These are phyloP conservation scores for Lotus japonicus DNA, from an alignment of 306 rosid species.

Conservation along the genomic window DNA sequence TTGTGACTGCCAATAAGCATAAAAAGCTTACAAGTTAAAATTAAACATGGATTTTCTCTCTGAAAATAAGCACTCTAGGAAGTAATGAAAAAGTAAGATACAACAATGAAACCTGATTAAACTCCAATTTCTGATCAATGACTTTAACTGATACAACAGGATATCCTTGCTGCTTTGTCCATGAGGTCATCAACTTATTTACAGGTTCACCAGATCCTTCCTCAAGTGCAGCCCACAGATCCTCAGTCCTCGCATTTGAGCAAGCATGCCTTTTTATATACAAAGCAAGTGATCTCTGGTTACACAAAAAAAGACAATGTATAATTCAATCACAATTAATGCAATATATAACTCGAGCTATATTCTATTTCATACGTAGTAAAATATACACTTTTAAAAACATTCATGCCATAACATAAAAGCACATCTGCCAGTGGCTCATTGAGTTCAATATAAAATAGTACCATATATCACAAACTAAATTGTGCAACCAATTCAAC, in stretches of 20 bases:
- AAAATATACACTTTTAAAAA: background rate
- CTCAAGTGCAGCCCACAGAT: slow-evolving; percentile 93
- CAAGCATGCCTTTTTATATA: slow-evolving; percentile 68
- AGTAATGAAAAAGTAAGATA: slow-evolving; percentile 13
- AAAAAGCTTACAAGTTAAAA: slow-evolving; percentile 9
- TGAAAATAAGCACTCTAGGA: slow-evolving; percentile 10
- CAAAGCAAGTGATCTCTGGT: slow-evolving; percentile 89
- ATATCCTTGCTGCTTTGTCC: slow-evolving; percentile 94
- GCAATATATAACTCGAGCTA: background rate
- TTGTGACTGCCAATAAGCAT: slow-evolving; percentile 53
- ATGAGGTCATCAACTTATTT: slow-evolving; percentile 76
- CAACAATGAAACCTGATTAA: slow-evolving; percentile 69
- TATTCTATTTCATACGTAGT: slow-evolving; percentile 2
- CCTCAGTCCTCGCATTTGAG: slow-evolving; percentile 88
- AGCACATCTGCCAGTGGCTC: background rate
- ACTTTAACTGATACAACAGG: slow-evolving; percentile 75
- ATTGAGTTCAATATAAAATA: background rate
- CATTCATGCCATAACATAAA: background rate
- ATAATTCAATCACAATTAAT: slow-evolving; percentile 7
- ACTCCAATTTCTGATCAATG: slow-evolving; percentile 60
- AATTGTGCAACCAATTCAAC: background rate
- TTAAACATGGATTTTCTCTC: background rate
- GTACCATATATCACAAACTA: background rate
- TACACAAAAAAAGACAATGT: slow-evolving; percentile 19
- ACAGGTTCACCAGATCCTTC: slow-evolving; percentile 93